Evolutionary conservation across 2,329 filamentous ascomycete genomes (phyloP), one percentile per base, ranked within the genome.

Genomic region (Septoria linicola): DNA sequence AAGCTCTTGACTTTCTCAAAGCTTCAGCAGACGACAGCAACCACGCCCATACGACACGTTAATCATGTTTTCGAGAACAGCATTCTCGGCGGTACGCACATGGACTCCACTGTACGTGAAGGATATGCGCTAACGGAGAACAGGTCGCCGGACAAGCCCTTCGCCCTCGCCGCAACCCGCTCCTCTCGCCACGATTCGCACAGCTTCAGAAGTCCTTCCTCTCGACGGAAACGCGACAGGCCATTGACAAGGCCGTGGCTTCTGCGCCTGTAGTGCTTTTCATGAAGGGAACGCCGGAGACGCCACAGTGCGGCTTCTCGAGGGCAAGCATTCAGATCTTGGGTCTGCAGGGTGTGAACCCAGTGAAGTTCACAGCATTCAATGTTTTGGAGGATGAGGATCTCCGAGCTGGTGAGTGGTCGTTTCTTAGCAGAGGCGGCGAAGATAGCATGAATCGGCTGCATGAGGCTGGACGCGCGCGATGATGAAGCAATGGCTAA

Each of bases 281-380:
- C 79, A 99, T 99, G 93, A 99, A 99, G 78, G 93, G 93, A 53
- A 97, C 93, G 1, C 93, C 93, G 52, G 91, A 96, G 75, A 89
- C 83, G 55, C 93, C 93, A 16, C 91, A 96, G 72, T 99, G 93
- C 73, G 93, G 93, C 39, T 99, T 96, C 79, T 97, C 92, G 53
- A 83, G 91, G 64, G 92, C 92, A 48, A 89, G 82, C 69, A 95
- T 99, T 69, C 91, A 97, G 78, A 91, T 99, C 65, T 79, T 99
- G 58, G 89, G 92, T 51, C 74, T 96, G 65, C 92, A 99, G 75
- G 93, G 93, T 59, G 90, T 99, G 56, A 88, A 97, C 74, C 93
- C 93, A 13, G 80, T 81, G 59, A 97, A 97, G 76, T 99, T 99
- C 69, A 88, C 90, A n/a, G 92, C 93, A 6, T 96, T 96, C 73